phyloP scores from a whole-genome alignment of 2,329 filamentous ascomycete species.

The Claviceps digitariae region DNA sequence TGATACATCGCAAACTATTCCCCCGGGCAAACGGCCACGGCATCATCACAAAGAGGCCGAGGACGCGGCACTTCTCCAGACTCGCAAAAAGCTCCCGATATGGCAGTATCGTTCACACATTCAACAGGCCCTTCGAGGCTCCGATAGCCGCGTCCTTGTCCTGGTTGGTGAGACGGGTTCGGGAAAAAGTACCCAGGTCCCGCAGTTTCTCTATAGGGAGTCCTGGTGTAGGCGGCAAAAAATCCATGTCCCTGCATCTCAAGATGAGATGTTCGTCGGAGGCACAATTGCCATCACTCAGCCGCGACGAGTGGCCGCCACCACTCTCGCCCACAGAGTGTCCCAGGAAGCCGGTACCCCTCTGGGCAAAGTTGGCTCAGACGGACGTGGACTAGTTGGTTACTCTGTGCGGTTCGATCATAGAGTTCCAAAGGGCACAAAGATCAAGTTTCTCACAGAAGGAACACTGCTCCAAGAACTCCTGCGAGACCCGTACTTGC shows the following conservation, averaged over 20 bases:
- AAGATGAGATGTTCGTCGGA: conserved; percentile 41
- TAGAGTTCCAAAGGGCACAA: conserved; percentile 64
- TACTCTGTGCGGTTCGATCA: conserved; percentile 95
- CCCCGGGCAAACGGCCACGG: background rate
- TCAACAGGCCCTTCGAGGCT: conserved; percentile 39
- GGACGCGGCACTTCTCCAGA: conserved; percentile 23
- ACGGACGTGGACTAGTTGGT: conserved; percentile 52
- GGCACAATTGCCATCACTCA: conserved; percentile 89
- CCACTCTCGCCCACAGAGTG: conserved; percentile 77
- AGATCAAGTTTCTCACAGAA: conserved; percentile 89
- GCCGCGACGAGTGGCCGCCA: conserved; percentile 84
- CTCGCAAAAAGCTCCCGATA: conserved; percentile 63
- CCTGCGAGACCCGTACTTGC: conserved; percentile 67
- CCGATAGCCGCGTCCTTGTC: conserved; percentile 59
- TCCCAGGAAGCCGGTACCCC: conserved; percentile 58
- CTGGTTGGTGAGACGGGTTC: conserved; percentile 90
- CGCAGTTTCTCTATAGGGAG: conserved; percentile 72
- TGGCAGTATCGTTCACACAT: conserved; percentile 64
- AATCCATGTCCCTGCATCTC: conserved; percentile 30
- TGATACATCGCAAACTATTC: background rate
- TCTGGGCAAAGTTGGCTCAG: conserved; percentile 24
- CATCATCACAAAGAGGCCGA: conserved; percentile 11
- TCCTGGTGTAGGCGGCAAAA: conserved; percentile 59
- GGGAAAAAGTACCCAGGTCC: conserved; percentile 92
- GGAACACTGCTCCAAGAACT: conserved; percentile 95